Percentiles rank a stretch among this genome's conserved stretches.
phyloP scores from a whole-genome alignment of 306 rosid genomes.

The Fragaria ananassa region DNA sequence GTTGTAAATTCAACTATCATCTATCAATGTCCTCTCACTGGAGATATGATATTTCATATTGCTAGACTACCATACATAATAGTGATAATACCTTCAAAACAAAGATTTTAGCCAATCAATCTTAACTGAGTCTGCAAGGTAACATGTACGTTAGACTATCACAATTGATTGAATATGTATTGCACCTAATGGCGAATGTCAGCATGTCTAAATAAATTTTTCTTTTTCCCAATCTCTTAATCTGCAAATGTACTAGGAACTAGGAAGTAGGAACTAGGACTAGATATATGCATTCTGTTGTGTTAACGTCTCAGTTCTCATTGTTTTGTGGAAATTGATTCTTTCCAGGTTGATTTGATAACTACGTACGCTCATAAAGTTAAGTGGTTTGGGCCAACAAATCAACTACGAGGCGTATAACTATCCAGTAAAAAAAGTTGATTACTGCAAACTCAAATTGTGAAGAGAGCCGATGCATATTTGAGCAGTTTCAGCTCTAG shows the following conservation, averaged over 20 bases:
- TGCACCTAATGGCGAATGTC: neutral
- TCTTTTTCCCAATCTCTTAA: neutral
- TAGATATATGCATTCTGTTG: neutral
- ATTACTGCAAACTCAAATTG: slow-evolving; percentile 73
- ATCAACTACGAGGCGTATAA: slow-evolving; percentile 87
- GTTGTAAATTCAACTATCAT: neutral
- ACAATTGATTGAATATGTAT: neutral
- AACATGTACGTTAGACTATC: neutral
- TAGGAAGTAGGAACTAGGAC: neutral
- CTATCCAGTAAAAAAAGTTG: slow-evolving; percentile 56
- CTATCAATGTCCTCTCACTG: too few species aligned
- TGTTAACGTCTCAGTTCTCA: neutral
- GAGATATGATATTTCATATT: neutral
- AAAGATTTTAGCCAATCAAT: neutral
- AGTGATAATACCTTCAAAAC: neutral
- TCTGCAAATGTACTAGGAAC: neutral
- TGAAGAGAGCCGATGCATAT: neutral
- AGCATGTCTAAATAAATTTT: neutral
- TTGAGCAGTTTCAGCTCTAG: too few species aligned
- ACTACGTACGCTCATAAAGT: slow-evolving; percentile 67
- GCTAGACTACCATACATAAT: neutral
- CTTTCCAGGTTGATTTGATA: slow-evolving; percentile 82
- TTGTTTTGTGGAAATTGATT: slow-evolving; percentile 20
- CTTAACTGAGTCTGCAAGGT: neutral
- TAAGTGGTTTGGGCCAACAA: slow-evolving; percentile 74